Conservation (phyloP, 2,329 filamentous ascomycete species). For the Paecilomyces variotii region DNA sequence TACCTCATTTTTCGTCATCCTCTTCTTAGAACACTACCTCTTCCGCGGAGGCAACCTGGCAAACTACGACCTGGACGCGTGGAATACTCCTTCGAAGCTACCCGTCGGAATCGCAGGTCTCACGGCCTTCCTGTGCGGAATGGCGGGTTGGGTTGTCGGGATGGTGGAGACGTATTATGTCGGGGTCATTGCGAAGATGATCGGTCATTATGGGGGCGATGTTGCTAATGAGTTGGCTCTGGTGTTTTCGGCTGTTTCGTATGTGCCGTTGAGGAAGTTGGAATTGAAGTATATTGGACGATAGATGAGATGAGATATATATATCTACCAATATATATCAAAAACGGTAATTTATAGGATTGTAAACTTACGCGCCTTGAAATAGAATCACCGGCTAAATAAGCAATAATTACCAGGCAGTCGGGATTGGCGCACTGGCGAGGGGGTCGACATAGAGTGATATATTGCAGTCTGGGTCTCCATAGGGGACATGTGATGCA, state of each 20-base stretch:
- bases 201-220: conserved; percentile 41
- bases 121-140: conserved; percentile 38
- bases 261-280: conserved; percentile 40
- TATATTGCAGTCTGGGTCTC: too few relatives aligned
- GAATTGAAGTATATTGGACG: conserved; percentile 42
- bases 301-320: conserved; percentile 9
- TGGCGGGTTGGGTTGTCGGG: conserved; percentile 46
- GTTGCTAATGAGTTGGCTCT: conserved; percentile 48
- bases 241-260: conserved; percentile 41
- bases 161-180: conserved; percentile 53
- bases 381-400: too few relatives aligned
- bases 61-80: conserved; percentile 44
- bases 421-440: too few relatives aligned
- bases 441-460: too few relatives aligned
- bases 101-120: conserved; percentile 39
- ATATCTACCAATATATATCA: too few relatives aligned
- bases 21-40: conserved; percentile 42
- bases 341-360: too few relatives aligned
- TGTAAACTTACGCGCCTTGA: too few relatives aligned
- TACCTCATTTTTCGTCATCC: conserved; percentile 42
- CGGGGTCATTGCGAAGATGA: conserved; percentile 37
- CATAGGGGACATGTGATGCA: too few relatives aligned
- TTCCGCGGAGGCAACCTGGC: conserved; percentile 37
- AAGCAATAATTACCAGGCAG: too few relatives aligned
- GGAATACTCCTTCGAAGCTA: conserved; percentile 38